A percentile compares a stretch with the other conserved stretches of the same genome.
Evolutionary conservation across 192 early-diverging fungal species (phyloP).

Genomic region (Hyaloraphidium curvatum): DNA sequence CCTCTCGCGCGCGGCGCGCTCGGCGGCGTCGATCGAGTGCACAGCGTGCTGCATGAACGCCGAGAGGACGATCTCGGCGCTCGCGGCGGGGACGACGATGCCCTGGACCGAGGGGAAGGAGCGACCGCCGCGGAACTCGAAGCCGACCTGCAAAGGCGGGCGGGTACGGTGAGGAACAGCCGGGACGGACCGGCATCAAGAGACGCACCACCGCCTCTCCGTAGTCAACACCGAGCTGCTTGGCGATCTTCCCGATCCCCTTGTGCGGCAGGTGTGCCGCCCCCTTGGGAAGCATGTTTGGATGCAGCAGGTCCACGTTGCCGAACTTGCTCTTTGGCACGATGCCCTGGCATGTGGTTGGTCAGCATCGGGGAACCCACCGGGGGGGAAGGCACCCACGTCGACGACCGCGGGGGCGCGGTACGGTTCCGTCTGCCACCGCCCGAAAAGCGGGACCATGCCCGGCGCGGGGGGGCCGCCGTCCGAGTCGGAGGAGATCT

Average conservation of each 20-base stretch:
- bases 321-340: slow-evolving; percentile 71
- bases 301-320: slow-evolving; percentile 64
- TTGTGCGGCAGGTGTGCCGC: slow-evolving; percentile 45
- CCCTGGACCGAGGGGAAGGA: slow-evolving; percentile 43
- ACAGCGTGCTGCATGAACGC: slow-evolving; percentile 17
- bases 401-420: slow-evolving; percentile 36
- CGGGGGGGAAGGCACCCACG: slow-evolving; percentile 14
- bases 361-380: background rate
- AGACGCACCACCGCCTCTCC: slow-evolving; percentile 57
- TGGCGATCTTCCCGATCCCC: slow-evolving; percentile 42
- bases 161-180: background rate
- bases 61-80: slow-evolving; percentile 30
- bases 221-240: slow-evolving; percentile 56
- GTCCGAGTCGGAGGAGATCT: background rate
- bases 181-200: slow-evolving; percentile 2
- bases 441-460: slow-evolving; percentile 43
- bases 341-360: slow-evolving; percentile 33
- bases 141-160: slow-evolving; percentile 32
- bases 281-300: slow-evolving; percentile 66
- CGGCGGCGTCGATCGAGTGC: slow-evolving; percentile 9
- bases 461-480: slow-evolving; percentile 9
- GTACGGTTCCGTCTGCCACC: slow-evolving; percentile 72
- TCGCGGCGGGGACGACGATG: slow-evolving; percentile 43
- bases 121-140: slow-evolving; percentile 39
- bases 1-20: slow-evolving; percentile 13